A percentile compares a stretch with the other conserved stretches of the same genome.
These are phyloP conservation scores for Coemansia sp. DNA, from an alignment of 192 early-diverging fungal genomes.

Conservation along the genomic window DNA sequence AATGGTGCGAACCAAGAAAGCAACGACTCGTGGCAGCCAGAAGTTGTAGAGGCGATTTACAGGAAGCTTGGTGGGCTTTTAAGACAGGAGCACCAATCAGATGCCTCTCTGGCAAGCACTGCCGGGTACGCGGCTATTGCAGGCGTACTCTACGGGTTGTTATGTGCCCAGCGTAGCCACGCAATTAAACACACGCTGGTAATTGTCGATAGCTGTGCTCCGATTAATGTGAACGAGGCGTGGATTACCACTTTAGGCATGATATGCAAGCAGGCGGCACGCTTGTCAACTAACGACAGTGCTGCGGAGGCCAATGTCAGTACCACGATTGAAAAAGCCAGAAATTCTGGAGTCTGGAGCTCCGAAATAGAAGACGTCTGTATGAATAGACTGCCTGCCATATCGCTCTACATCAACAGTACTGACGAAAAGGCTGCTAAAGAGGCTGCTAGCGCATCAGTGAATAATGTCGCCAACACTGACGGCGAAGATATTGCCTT, in stretches of 20 bases:
- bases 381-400: slow-evolving; percentile 8
- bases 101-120: neutral
- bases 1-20: neutral
- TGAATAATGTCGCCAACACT: neutral
- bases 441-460: neutral
- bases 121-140: slow-evolving; percentile 25
- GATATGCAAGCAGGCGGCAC: slow-evolving; percentile 23
- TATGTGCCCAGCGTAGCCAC: slow-evolving; percentile 3
- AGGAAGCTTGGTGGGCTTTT: slow-evolving; percentile 28
- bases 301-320: slow-evolving; percentile 14
- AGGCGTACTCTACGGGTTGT: slow-evolving; percentile 25
- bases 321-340: slow-evolving; percentile 10
- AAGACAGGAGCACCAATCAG: slow-evolving; percentile 7
- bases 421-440: neutral
- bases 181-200: slow-evolving; percentile 20
- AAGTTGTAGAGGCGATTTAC: slow-evolving; percentile 22
- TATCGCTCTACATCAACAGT: neutral
- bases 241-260: slow-evolving; percentile 36
- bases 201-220: slow-evolving; percentile 8
- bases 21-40: neutral
- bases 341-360: slow-evolving; percentile 28
- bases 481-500: neutral
- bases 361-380: slow-evolving; percentile 27
- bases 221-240: slow-evolving; percentile 7
- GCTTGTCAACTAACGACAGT: neutral